A percentile compares a stretch with the other conserved stretches of the same genome.
phyloP scores from a whole-genome alignment of 2,329 filamentous ascomycete species.

The Purpureocillium takamizusanense region DNA sequence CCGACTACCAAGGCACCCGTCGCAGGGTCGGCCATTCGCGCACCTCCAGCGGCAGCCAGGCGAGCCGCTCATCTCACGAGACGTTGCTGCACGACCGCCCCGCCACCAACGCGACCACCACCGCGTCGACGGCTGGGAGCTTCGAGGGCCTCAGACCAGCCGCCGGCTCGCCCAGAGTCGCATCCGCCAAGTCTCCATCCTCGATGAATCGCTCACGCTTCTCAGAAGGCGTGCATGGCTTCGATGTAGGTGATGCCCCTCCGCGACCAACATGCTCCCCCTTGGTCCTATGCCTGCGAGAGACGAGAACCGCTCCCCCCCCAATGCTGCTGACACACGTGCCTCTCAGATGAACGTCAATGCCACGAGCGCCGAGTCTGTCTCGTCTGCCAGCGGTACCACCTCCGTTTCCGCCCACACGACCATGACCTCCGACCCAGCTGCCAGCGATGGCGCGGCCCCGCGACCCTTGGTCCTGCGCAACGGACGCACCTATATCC shows the following conservation, averaged over 20 bases:
- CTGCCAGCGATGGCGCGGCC: slow-evolving; percentile 30
- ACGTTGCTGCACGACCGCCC: slow-evolving; percentile 15
- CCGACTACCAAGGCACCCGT: background rate
- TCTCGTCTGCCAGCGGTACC: slow-evolving; percentile 36
- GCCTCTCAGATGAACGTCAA: slow-evolving; percentile 22
- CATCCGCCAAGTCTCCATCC: slow-evolving; percentile 2
- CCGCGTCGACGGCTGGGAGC: background rate
- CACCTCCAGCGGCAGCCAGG: slow-evolving; percentile 20
- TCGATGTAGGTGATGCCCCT: slow-evolving; percentile 5
- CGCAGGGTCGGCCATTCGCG: slow-evolving; percentile 14
- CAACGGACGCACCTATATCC: slow-evolving; percentile 75
- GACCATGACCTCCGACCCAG: slow-evolving; percentile 39
- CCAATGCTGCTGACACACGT: slow-evolving; percentile 4
- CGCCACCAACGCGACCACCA: slow-evolving; percentile 14
- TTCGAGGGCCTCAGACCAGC: background rate
- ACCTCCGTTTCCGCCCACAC: slow-evolving; percentile 33
- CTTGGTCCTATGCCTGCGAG: too few species aligned
- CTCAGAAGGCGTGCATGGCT: slow-evolving; percentile 5
- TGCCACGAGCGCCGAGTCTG: slow-evolving; percentile 32
- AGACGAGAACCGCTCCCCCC: background rate
- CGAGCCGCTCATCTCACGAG: slow-evolving; percentile 13
- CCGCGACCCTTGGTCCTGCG: slow-evolving; percentile 56
- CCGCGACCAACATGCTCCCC: too few species aligned
- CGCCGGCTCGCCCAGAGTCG: background rate
- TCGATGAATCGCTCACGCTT: slow-evolving; percentile 3